A percentile compares a stretch with the other conserved stretches of the same genome.
Conservation (phyloP, 2,329 filamentous ascomycete species). For the Lasiodiplodia hormozganensis region DNA sequence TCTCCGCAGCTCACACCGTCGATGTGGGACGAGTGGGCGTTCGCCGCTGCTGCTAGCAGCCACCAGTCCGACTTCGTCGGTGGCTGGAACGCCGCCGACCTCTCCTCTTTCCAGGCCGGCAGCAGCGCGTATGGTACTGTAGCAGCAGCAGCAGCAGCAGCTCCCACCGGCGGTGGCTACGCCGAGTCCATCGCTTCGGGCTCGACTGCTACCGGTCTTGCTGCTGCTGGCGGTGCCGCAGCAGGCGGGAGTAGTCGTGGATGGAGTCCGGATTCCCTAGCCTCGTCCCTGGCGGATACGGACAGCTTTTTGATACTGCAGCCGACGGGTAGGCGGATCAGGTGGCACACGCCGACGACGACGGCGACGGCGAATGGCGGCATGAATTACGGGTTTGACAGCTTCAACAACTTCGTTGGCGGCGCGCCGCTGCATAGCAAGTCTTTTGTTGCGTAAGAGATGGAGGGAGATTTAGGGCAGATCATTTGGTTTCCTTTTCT, state of each 20-base stretch:
- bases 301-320: slow-evolving; percentile 18
- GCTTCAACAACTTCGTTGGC: neutral
- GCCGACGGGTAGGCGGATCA: slow-evolving; percentile 2
- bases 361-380: neutral
- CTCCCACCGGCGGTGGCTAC: no score
- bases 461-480: no score
- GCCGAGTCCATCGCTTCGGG: neutral
- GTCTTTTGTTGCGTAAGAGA: neutral
- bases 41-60: neutral
- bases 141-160: no score
- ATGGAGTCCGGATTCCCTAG: neutral
- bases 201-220: neutral
- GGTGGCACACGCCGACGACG: neutral
- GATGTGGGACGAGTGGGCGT: neutral
- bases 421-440: neutral
- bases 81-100: neutral
- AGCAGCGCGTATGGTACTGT: neutral
- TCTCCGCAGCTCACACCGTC: neutral
- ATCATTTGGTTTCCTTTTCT: no score
- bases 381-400: neutral
- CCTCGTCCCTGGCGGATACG: neutral
- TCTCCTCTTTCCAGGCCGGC: neutral
- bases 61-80: neutral
- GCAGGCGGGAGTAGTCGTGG: neutral
- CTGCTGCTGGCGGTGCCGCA: neutral